phyloP scores from a whole-genome alignment of 176 grass and related monocot genomes.

The Luzula sylvatica region DNA sequence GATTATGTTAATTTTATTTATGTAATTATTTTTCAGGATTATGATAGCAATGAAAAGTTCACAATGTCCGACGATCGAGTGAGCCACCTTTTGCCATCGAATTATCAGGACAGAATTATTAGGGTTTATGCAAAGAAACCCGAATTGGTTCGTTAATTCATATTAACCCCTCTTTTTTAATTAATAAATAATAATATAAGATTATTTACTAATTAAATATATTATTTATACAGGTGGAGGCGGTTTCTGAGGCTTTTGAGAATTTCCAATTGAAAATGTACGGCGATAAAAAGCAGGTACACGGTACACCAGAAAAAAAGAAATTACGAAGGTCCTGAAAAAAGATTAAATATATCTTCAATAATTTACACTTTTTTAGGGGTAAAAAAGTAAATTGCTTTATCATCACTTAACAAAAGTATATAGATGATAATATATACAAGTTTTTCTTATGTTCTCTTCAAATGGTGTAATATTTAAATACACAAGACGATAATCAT shows the following conservation, averaged over 20 bases:
- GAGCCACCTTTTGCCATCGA: constrained; percentile 67
- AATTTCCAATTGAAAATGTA: constrained; percentile 76
- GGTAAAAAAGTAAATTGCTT: not conserved
- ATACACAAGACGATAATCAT: too few relatives aligned
- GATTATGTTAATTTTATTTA: constrained; percentile 15
- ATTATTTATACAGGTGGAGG: constrained; percentile 42
- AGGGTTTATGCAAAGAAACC: constrained; percentile 81
- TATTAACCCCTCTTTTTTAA: not conserved
- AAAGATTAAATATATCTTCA: not conserved
- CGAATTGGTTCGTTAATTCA: constrained; percentile 44
- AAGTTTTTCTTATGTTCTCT: too few relatives aligned
- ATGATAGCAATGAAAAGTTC: constrained; percentile 56
- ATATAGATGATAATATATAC: constrained; percentile 10
- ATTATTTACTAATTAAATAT: not conserved
- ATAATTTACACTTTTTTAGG: not conserved
- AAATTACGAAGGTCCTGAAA: constrained; percentile 20
- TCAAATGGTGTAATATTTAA: too few relatives aligned
- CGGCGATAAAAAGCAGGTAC: constrained; percentile 76
- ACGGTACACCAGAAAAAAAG: constrained; percentile 80
- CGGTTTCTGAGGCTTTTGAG: constrained; percentile 75
- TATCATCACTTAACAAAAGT: constrained; percentile 1
- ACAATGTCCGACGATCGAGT: constrained; percentile 63
- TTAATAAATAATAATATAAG: not conserved
- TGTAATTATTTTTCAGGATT: constrained; percentile 51
- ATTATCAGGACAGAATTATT: constrained; percentile 70